Evolutionary conservation across 1,139 yeast species (phyloP).

Genomic region (Sugiyamaella paludigena): DNA sequence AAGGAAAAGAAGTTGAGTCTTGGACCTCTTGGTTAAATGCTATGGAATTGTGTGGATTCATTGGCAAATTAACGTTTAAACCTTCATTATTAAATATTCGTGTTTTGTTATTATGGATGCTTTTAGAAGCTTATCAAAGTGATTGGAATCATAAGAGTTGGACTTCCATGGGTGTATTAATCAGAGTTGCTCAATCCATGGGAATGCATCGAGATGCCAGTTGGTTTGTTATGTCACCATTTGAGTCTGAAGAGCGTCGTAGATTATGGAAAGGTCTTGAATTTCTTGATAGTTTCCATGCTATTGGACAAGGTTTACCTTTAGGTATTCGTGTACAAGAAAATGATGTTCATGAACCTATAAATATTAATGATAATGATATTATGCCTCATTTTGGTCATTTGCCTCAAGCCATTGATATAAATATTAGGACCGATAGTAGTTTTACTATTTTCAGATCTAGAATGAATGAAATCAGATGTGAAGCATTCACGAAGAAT

Average conservation of each 20-base stretch:
- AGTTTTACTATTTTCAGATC: constrained; percentile 27
- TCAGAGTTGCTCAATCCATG: constrained; percentile 35
- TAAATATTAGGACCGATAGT: constrained; percentile 25
- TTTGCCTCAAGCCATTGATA: constrained; percentile 20
- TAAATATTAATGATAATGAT: constrained; percentile 30
- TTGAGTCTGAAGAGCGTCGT: constrained; percentile 36
- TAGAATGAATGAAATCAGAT: constrained; percentile 22
- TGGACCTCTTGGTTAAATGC: constrained; percentile 34
- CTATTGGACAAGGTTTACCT: constrained; percentile 37
- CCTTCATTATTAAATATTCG: constrained; percentile 36
- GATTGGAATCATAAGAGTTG: constrained; percentile 33
- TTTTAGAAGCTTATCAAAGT: constrained; percentile 29
- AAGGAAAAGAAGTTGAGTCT: constrained; percentile 24
- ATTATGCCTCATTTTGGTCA: constrained; percentile 22
- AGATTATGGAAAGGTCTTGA: constrained; percentile 33
- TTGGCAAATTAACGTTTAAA: constrained; percentile 34
- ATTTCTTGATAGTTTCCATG: constrained; percentile 30
- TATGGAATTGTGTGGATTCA: constrained; percentile 33
- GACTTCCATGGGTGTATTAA: constrained; percentile 32
- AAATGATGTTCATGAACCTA: constrained; percentile 32
- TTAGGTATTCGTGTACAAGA: constrained; percentile 29
- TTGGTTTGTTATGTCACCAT: constrained; percentile 35
- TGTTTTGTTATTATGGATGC: constrained; percentile 34
- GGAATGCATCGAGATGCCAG: constrained; percentile 40
- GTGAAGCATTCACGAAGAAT: constrained; percentile 19